phyloP scores from a whole-genome alignment of 768 basidiomycete genomes.

The Ramaria sp. region DNA sequence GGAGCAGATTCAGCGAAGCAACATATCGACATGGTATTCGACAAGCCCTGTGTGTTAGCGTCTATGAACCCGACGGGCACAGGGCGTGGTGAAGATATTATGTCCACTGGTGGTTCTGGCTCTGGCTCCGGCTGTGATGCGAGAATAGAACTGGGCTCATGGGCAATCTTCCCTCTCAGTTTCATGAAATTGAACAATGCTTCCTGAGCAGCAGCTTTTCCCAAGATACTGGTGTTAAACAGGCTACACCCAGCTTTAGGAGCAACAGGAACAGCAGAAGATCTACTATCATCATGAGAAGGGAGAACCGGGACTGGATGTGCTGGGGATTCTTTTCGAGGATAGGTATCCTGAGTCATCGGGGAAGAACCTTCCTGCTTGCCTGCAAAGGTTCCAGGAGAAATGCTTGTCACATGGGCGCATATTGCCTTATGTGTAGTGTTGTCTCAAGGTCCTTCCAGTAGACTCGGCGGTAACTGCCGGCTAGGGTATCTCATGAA shows the following conservation, averaged over 20 bases:
- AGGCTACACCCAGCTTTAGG: neutral
- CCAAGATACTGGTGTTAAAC: neutral
- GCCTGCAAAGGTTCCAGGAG: too few relatives aligned
- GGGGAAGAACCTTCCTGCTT: too few relatives aligned
- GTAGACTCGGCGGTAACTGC: too few relatives aligned
- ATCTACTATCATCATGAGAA: neutral
- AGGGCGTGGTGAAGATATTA: neutral
- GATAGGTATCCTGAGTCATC: neutral
- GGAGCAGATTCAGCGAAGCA: slow-evolving; percentile 56
- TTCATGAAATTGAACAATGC: neutral
- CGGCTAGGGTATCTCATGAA: too few relatives aligned
- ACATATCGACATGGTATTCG: slow-evolving; percentile 48
- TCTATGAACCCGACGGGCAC: slow-evolving; percentile 22
- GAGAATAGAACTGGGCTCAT: neutral
- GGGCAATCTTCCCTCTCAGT: neutral
- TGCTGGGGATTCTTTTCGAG: neutral
- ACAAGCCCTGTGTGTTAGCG: slow-evolving; percentile 33
- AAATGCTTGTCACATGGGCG: too few relatives aligned
- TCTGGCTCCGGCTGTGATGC: neutral
- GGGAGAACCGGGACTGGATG: neutral
- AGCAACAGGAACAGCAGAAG: neutral
- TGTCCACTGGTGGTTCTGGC: neutral
- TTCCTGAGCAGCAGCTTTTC: neutral
- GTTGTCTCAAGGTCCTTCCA: too few relatives aligned
- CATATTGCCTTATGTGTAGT: too few relatives aligned